These are phyloP conservation scores for Sporothrix pallida DNA, from an alignment of 2,329 filamentous ascomycete species.

Conservation along the genomic window DNA sequence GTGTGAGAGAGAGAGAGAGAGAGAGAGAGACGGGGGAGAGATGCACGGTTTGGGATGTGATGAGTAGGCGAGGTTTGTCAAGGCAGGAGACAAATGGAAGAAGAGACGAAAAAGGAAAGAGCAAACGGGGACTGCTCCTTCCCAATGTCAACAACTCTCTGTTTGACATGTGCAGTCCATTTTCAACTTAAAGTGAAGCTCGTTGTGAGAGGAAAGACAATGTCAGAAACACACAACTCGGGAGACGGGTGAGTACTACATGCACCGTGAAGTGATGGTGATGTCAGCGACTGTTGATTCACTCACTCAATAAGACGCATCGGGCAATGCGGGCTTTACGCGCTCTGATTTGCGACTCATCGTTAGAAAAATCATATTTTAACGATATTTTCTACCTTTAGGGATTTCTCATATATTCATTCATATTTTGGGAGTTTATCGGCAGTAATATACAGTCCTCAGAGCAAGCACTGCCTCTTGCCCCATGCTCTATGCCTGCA, in stretches of 20 bases:
- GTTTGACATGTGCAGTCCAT: background rate
- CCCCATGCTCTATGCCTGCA: background rate
- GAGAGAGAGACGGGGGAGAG: background rate
- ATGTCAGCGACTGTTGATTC: too few relatives aligned
- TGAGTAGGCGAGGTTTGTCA: background rate
- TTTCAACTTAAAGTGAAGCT: too few relatives aligned
- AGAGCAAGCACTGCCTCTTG: slow-evolving; percentile 9
- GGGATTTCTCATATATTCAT: background rate
- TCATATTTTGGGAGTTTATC: background rate
- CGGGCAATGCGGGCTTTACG: too few relatives aligned
- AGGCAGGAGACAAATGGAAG: too few relatives aligned
- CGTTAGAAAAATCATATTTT: background rate
- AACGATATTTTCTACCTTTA: too few relatives aligned
- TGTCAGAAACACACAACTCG: too few relatives aligned
- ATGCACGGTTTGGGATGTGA: background rate
- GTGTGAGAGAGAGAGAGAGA: background rate
- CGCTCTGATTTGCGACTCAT: background rate
- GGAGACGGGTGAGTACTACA: too few relatives aligned
- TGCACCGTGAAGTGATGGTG: too few relatives aligned
- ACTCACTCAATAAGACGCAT: too few relatives aligned
- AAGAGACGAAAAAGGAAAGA: background rate
- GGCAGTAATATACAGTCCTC: slow-evolving; percentile 22
- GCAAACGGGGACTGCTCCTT: slow-evolving; percentile 19
- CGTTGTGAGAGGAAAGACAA: too few relatives aligned
- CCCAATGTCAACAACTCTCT: background rate